Base-by-base conservation (phyloP, 164 flowering plant species). In the Annona cherimola region DNA sequence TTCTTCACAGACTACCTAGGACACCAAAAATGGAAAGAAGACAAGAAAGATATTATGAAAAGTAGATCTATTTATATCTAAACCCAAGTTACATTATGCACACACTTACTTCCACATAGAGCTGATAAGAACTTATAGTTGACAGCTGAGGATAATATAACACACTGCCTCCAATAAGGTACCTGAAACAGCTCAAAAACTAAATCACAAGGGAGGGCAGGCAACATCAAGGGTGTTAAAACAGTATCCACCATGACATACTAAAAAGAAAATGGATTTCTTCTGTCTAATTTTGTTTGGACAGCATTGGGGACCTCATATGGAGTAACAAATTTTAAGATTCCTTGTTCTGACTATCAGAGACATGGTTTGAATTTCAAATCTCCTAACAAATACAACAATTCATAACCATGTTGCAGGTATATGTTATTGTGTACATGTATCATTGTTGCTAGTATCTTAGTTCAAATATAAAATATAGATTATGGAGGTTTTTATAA, bases 1-100 rank as follows among this genome's bases (percentile, higher is more conserved):
- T 85, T 93, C 99, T 84, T 96, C 99, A 83, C 98, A 93, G 45
- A 91, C 99, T 69, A 96, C 97, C 99, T 93, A 80, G 41, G 42
- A 61, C 69, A 73, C 35, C 4, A 71, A 69, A 66, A 57, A 64
- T 11, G 14, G 4, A 55, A 63, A 45, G 39, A 61, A 61, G 18
- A 26, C 16, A 20, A n/a, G 35, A 73, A 26, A 73, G 61, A 20
- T 42, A 45, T 69, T 61, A 61, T 1, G 42, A 64, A 43, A 76
- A 35, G 62, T 73, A 57, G 70, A 35, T 43, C 7, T 66, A 26
- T 42, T 59, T 18, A 20, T 2, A 68, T 50, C 4, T 9, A 35
- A 40, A 40, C 44, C 8, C 45, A 41, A 14, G 4, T 39, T 46
- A 54, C 55, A 42, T 20, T 65, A 82, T 67, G 76, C 98, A 9